Conservation (phyloP, 768 basidiomycete genomes). For the Termitomyces sp. region DNA sequence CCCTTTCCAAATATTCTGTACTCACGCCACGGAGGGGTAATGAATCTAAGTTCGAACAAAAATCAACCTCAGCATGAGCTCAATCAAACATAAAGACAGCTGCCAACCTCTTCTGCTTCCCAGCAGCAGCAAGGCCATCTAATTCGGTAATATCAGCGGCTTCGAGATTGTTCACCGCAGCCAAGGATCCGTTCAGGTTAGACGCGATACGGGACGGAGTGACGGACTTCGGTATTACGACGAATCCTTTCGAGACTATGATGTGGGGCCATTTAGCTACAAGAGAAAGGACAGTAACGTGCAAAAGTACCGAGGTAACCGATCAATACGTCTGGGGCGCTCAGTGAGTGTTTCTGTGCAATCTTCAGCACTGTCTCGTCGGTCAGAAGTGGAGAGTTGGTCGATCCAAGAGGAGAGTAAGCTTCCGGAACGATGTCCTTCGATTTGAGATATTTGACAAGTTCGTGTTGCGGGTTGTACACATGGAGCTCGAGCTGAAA, state of each 20-base stretch:
- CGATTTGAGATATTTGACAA: constrained; percentile 55
- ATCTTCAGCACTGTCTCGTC: constrained; percentile 61
- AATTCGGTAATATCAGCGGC: constrained; percentile 50
- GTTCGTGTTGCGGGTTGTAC: constrained; percentile 71
- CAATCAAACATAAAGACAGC: neutral
- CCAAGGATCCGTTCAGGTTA: constrained; percentile 50
- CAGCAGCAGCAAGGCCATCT: constrained; percentile 52
- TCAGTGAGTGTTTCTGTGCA: constrained; percentile 52
- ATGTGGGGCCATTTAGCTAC: constrained; percentile 7
- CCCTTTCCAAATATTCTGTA: constrained; percentile 14
- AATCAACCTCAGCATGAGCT: neutral
- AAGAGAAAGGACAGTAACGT: neutral
- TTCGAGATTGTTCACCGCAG: constrained; percentile 42
- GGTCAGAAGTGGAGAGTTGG: constrained; percentile 57
- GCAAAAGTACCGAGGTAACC: constrained; percentile 55
- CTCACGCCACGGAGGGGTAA: constrained; percentile 71
- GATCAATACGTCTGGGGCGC: constrained; percentile 54
- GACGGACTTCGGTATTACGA: constrained; percentile 76
- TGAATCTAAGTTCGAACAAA: constrained; percentile 32
- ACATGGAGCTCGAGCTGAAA: constrained; percentile 66
- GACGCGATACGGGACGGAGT: constrained; percentile 62
- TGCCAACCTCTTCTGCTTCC: constrained; percentile 60
- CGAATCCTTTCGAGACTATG: constrained; percentile 58
- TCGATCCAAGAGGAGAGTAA: constrained; percentile 78
- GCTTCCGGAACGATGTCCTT: constrained; percentile 73